These are phyloP conservation scores for Aegilops sharonensis DNA, from an alignment of 176 grass and related monocot species.

Conservation along the genomic window DNA sequence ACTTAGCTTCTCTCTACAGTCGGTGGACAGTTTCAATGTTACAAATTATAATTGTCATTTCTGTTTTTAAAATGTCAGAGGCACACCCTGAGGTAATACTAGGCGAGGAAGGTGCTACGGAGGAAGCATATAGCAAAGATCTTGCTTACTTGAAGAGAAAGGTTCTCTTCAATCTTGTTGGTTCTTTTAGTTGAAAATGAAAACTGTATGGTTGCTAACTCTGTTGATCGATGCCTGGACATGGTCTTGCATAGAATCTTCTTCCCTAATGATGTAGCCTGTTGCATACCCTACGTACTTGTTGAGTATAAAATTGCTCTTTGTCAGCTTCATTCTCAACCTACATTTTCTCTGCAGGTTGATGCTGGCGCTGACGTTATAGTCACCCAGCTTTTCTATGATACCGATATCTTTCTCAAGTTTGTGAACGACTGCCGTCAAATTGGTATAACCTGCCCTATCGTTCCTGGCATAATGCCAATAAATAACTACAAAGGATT, in stretches of 20 bases:
- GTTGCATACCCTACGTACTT: neutral
- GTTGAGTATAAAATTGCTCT: neutral
- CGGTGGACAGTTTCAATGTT: neutral
- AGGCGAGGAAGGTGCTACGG: conserved; percentile 60
- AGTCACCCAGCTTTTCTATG: conserved; percentile 84
- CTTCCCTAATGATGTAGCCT: neutral
- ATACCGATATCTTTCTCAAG: conserved; percentile 85
- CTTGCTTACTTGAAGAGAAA: conserved; percentile 90
- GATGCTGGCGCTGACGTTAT: conserved; percentile 88
- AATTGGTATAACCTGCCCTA: conserved; percentile 87
- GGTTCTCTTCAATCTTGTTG: conserved; percentile 33
- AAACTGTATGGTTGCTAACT: neutral
- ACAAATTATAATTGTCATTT: conserved; percentile 4
- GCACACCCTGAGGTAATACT: conserved; percentile 84
- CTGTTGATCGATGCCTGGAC: conserved; percentile 8
- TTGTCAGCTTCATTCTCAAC: conserved; percentile 13
- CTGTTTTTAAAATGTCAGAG: conserved; percentile 50
- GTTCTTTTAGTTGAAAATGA: conserved; percentile 15
- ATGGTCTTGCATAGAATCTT: conserved; percentile 5
- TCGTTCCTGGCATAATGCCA: conserved; percentile 95
- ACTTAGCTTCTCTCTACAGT: neutral
- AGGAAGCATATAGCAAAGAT: conserved; percentile 73
- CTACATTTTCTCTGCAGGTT: conserved; percentile 45
- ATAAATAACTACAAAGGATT: conserved; percentile 94
- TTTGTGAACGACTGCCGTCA: conserved; percentile 88